phyloP scores from a whole-genome alignment of 2,329 filamentous ascomycete genomes.

The Scleromitrula shiraiana region DNA sequence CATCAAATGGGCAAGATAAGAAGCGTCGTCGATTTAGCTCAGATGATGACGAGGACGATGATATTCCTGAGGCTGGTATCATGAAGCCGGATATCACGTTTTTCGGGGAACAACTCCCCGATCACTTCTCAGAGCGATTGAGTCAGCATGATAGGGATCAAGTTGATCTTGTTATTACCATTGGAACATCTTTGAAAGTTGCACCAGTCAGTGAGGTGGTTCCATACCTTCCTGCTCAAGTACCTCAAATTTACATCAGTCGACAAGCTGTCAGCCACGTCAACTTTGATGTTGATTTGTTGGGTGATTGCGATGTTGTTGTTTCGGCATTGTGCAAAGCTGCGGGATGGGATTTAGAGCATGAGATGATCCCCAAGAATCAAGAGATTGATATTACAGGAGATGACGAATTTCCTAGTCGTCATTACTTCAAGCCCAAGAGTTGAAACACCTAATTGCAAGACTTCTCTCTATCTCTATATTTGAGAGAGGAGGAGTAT shows the following conservation, averaged over 20 bases:
- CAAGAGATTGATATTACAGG: slow-evolving; percentile 51
- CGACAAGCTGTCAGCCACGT: slow-evolving; percentile 78
- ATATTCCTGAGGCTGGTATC: slow-evolving; percentile 63
- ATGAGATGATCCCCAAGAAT: slow-evolving; percentile 72
- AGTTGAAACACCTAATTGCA: too few species aligned
- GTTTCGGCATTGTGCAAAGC: slow-evolving; percentile 78
- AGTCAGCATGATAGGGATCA: slow-evolving; percentile 71
- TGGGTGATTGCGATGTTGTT: slow-evolving; percentile 92
- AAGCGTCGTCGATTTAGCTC: slow-evolving; percentile 25
- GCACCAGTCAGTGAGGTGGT: slow-evolving; percentile 91
- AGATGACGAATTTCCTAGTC: slow-evolving; percentile 39
- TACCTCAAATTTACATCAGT: slow-evolving; percentile 87
- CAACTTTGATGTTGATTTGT: slow-evolving; percentile 90
- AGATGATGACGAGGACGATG: slow-evolving; percentile 37
- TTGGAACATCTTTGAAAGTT: slow-evolving; percentile 93
- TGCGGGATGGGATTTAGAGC: slow-evolving; percentile 70
- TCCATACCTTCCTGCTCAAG: slow-evolving; percentile 64
- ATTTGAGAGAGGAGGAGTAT: too few species aligned
- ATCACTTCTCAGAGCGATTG: slow-evolving; percentile 72
- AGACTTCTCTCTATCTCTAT: too few species aligned
- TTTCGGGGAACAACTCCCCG: slow-evolving; percentile 85
- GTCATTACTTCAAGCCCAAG: slow-evolving; percentile 35
- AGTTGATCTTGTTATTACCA: slow-evolving; percentile 87
- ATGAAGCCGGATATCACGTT: slow-evolving; percentile 99
- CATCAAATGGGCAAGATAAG: slow-evolving; percentile 43